Percentiles rank a stretch among this genome's conserved stretches.
Conservation (phyloP, 2,329 filamentous ascomycete species). For the Aureobasidium sp. region DNA sequence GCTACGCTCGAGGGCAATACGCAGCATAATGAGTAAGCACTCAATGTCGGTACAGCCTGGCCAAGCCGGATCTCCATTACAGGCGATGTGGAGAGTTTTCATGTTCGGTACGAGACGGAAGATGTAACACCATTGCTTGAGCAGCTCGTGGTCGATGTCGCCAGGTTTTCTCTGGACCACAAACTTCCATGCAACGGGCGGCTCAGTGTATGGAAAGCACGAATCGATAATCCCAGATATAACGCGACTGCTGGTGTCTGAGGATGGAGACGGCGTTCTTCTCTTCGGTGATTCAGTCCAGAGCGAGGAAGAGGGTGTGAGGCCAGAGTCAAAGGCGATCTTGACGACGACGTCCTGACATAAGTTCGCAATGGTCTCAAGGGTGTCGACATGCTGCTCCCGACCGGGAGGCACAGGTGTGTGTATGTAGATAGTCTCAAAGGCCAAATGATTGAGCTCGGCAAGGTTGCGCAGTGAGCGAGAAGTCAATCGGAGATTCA, state of each 20-base stretch:
- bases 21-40: slow-evolving; percentile 23
- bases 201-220: slow-evolving; percentile 2
- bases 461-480: neutral
- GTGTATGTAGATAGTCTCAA: slow-evolving; percentile 9
- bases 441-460: neutral
- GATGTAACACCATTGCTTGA: slow-evolving; percentile 20
- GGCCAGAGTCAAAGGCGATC: neutral
- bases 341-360: neutral
- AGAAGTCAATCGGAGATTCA: neutral
- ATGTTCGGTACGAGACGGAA: slow-evolving; percentile 21
- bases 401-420: neutral
- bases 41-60: slow-evolving; percentile 25
- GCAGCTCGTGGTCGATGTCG: neutral
- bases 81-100: slow-evolving; percentile 22
- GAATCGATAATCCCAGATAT: neutral
- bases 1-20: slow-evolving; percentile 24
- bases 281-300: neutral
- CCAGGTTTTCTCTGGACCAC: slow-evolving; percentile 3
- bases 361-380: neutral
- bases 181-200: slow-evolving; percentile 11
- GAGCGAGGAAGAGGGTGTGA: neutral
- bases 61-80: slow-evolving; percentile 27
- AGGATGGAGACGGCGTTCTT: neutral
- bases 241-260: neutral
- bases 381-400: neutral